A percentile compares a stretch with the other conserved stretches of the same genome.
Evolutionary conservation across 192 early-diverging fungal species (phyloP).

Genomic region (Backusella liffmaniae): DNA sequence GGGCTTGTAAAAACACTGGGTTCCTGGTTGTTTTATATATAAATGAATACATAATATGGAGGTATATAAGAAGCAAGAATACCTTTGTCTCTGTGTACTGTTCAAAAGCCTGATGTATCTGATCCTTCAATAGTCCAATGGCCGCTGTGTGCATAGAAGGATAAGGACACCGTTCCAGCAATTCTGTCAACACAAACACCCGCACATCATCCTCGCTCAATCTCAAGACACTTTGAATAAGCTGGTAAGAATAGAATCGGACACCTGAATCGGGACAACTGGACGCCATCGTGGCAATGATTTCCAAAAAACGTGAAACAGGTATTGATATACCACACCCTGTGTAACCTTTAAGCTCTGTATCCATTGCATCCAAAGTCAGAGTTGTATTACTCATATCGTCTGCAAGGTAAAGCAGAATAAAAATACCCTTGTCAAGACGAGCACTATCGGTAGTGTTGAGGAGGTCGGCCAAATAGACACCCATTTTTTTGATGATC

Average conservation of each 20-base stretch:
- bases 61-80: background rate
- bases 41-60: background rate
- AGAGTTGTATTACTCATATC: constrained; percentile 9
- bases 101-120: constrained; percentile 36
- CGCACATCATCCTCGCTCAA: constrained; percentile 41
- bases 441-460: background rate
- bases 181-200: constrained; percentile 38
- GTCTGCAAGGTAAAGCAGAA: constrained; percentile 11
- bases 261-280: constrained; percentile 34
- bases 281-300: constrained; percentile 42
- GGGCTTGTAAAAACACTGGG: constrained; percentile 38
- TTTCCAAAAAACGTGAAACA: constrained; percentile 15
- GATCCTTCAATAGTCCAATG: constrained; percentile 45
- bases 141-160: constrained; percentile 48
- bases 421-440: constrained; percentile 13
- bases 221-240: constrained; percentile 33
- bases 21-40: background rate
- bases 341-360: background rate
- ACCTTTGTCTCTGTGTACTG: constrained; percentile 13
- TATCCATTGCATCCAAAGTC: constrained; percentile 12
- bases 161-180: constrained; percentile 43
- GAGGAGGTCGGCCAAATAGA: background rate
- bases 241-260: constrained; percentile 42
- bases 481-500: constrained; percentile 4
- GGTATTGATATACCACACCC: background rate